Evolutionary conservation across 805 yeast species (phyloP).

Genomic region (Candida pini): DNA sequence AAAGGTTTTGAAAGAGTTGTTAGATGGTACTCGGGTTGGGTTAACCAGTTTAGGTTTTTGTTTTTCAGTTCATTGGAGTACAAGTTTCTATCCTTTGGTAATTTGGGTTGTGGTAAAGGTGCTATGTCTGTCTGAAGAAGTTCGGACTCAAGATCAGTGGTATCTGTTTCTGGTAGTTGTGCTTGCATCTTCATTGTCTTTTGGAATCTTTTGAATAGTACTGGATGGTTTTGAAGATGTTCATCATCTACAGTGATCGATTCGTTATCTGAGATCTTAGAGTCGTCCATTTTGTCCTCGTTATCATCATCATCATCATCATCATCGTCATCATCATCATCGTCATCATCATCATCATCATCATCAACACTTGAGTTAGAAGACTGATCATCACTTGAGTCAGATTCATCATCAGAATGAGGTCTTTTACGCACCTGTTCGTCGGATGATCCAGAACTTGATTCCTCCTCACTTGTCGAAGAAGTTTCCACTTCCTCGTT

Average conservation of each 20-base stretch:
- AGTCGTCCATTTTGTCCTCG: conserved; percentile 1
- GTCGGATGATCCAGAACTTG: conserved; percentile 6
- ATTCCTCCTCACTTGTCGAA: conserved; percentile 20
- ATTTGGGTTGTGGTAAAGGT: conserved; percentile 82
- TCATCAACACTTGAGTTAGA: conserved; percentile 20
- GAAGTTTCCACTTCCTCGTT: conserved; percentile 29
- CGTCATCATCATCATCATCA: conserved; percentile 6
- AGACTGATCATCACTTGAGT: conserved; percentile 13
- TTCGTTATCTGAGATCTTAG: not conserved
- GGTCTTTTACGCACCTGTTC: conserved; percentile 34
- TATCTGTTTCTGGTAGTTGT: conserved; percentile 11
- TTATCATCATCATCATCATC: conserved; percentile 16
- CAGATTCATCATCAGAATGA: conserved; percentile 9
- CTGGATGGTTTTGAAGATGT: conserved; percentile 28
- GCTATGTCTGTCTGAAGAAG: conserved; percentile 40
- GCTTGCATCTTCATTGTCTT: conserved; percentile 30
- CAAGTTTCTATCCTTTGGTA: conserved; percentile 48
- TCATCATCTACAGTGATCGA: conserved; percentile 11
- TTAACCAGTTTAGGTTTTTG: conserved; percentile 57
- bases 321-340: conserved; percentile 3
- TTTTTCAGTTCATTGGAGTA: conserved; percentile 27
- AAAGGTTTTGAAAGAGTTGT: conserved; percentile 46
- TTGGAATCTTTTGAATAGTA: conserved; percentile 50
- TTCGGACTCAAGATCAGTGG: conserved; percentile 17
- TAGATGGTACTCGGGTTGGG: conserved; percentile 52